Evolutionary conservation across 495 filamentous ascomycete species (phyloP).

Genomic region (Jackrogersella minutella): DNA sequence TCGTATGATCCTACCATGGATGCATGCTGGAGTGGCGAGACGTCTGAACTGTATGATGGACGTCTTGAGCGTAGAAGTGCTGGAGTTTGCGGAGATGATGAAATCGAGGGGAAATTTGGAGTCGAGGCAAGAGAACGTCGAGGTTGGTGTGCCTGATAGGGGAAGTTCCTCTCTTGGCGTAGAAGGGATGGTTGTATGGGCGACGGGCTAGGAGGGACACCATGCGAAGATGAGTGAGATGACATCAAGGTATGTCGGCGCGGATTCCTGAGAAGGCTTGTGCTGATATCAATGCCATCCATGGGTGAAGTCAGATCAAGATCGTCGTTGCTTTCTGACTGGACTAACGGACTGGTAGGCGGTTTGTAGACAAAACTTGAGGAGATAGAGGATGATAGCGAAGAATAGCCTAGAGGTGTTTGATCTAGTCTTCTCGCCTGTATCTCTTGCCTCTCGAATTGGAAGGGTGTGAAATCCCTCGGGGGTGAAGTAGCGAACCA

Average conservation of each 20-base stretch:
- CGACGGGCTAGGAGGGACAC: constrained; percentile 44
- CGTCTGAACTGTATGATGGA: constrained; percentile 77
- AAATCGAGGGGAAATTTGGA: constrained; percentile 61
- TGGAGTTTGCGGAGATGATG: constrained; percentile 69
- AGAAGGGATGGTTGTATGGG: constrained; percentile 44
- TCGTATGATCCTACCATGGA: constrained; percentile 98
- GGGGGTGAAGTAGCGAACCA: constrained; percentile 60
- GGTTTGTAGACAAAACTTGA: constrained; percentile 85
- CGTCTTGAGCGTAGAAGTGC: constrained; percentile 65
- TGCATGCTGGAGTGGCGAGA: constrained; percentile 81
- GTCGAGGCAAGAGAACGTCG: constrained; percentile 74
- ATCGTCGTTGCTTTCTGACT: constrained; percentile 89
- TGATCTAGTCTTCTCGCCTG: constrained; percentile 44
- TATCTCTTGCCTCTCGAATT: constrained; percentile 45
- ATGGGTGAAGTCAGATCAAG: constrained; percentile 66
- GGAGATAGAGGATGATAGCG: constrained; percentile 76
- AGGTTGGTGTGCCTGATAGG: constrained; percentile 75
- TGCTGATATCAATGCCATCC: constrained; percentile 54
- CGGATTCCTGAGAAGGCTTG: constrained; percentile 39
- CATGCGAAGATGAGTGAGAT: constrained; percentile 43
- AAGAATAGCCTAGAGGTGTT: constrained; percentile 61
- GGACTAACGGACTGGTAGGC: constrained; percentile 90
- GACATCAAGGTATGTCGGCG: constrained; percentile 54
- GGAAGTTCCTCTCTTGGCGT: constrained; percentile 63
- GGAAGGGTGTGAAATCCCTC: constrained; percentile 51